A percentile compares a stretch with the other conserved stretches of the same genome.
phyloP scores from a whole-genome alignment of 805 yeast genomes.

The Yamadazyma sp. region DNA sequence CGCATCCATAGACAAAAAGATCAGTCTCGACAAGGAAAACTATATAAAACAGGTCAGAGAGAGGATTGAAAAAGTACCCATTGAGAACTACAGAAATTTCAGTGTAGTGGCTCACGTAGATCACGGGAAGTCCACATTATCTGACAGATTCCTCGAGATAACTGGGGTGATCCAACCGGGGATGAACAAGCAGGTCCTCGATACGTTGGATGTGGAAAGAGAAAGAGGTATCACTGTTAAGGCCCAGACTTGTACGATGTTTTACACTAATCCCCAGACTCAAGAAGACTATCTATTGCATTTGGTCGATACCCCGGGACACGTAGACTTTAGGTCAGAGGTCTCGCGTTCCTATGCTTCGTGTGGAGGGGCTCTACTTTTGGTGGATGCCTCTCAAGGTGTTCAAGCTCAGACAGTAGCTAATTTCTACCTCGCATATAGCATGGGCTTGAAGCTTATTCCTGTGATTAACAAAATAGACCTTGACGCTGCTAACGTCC shows the following conservation, averaged over 20 bases:
- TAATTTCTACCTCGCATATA: constrained; percentile 85
- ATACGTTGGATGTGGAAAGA: constrained; percentile 88
- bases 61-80: constrained; percentile 75
- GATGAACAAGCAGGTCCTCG: constrained; percentile 78
- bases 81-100: constrained; percentile 81
- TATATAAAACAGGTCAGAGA: constrained; percentile 41
- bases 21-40: constrained; percentile 29
- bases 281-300: constrained; percentile 80
- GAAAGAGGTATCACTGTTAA: constrained; percentile 96
- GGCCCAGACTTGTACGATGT: constrained; percentile 96
- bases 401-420: constrained; percentile 99
- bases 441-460: constrained; percentile 74
- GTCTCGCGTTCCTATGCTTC: constrained; percentile 94
- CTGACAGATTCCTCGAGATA: constrained; percentile 82
- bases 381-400: constrained; percentile 95
- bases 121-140: constrained; percentile 83
- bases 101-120: constrained; percentile 97
- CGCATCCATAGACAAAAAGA: constrained; percentile 4
- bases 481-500: constrained; percentile 81
- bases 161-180: constrained; percentile 87
- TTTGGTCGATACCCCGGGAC: constrained; percentile 96
- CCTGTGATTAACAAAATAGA: constrained; percentile 94
- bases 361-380: constrained; percentile 87
- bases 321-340: constrained; percentile 92
- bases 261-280: constrained; percentile 58